Evolutionary conservation across 23 red algal genomes (phyloP), one percentile per base, ranked within the genome.

Genomic region (Chondrus crispus): DNA sequence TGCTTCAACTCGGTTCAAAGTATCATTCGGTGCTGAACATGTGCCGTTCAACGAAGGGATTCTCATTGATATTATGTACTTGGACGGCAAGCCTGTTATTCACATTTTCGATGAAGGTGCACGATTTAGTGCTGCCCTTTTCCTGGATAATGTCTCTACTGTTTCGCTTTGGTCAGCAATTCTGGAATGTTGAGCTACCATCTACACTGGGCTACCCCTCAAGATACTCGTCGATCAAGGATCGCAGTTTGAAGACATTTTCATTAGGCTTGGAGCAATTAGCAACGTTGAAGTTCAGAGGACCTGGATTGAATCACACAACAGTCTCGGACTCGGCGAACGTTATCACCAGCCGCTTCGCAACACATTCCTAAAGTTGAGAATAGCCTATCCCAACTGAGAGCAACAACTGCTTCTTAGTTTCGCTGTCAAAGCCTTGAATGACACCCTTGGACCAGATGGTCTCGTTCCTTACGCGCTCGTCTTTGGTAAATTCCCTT

Each of bases 361-460:
- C 32, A 83, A 37, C 52, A 83, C 78, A 10, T 83, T 83, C 78
- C 78, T 41, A n/a, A 83, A 62, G 22, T 28, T 58, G 12, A n/a
- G 32, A 20, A 58, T 1, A 28, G 46, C 46, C 6, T 5, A 58
- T 16, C 19, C 78, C 10, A 20, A 62, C 14, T n/a, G 26, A 11
- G 55, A 20, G 9, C 20, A n/a, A 12, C 9, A 14, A 35, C 19
- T 54, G 55, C 18, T 83, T 28, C 52, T 83, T 28, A 26, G 19
- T 7, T 28, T 83, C 7, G 24, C 53, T 0, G 48, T 83, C 32
- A 58, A 83, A 0, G 78, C 46, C 28, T 10, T 83, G 19, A 83
- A 62, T 14, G 13, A 53, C 52, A 83, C 1, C 19, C 16, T 68
- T 10, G 51, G 51, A 11, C 46, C 45, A 11, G 45, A 58, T 8